Percentiles rank a stretch among this genome's conserved stretches.
phyloP scores from a whole-genome alignment of 1,284 basidiomycete species.

The Mixia osmundae region DNA sequence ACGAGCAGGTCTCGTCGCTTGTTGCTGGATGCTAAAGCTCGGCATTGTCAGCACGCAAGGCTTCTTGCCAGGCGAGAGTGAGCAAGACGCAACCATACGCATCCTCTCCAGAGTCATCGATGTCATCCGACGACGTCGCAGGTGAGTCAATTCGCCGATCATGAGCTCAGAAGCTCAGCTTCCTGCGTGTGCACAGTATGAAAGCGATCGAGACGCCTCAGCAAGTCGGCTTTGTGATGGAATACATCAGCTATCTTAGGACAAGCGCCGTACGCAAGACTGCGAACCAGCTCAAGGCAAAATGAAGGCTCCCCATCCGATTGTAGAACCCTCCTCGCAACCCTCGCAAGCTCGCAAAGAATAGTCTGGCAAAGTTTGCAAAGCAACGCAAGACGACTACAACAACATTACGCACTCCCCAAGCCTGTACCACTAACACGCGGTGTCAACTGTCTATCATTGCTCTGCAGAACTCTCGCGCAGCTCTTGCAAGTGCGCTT shows the following conservation, averaged over 20 bases:
- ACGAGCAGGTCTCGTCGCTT: constrained; percentile 73
- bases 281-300: no score
- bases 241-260: constrained; percentile 54
- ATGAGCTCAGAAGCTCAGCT: not conserved
- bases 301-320: no score
- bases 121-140: constrained; percentile 47
- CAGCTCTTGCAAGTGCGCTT: no score
- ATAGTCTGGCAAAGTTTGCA: no score
- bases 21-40: constrained; percentile 78
- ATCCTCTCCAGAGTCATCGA: constrained; percentile 49
- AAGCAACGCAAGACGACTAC: no score
- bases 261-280: no score
- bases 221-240: constrained; percentile 60
- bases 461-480: no score
- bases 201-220: constrained; percentile 68
- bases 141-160: constrained; percentile 29
- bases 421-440: no score
- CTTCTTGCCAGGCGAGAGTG: constrained; percentile 13
- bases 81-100: constrained; percentile 30
- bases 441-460: no score
- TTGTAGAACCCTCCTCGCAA: no score
- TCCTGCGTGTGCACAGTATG: constrained; percentile 6
- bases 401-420: no score
- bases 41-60: constrained; percentile 33
- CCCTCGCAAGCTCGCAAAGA: no score